Base-by-base conservation (phyloP, 768 basidiomycete species). In the Termitomyces sp. region DNA sequence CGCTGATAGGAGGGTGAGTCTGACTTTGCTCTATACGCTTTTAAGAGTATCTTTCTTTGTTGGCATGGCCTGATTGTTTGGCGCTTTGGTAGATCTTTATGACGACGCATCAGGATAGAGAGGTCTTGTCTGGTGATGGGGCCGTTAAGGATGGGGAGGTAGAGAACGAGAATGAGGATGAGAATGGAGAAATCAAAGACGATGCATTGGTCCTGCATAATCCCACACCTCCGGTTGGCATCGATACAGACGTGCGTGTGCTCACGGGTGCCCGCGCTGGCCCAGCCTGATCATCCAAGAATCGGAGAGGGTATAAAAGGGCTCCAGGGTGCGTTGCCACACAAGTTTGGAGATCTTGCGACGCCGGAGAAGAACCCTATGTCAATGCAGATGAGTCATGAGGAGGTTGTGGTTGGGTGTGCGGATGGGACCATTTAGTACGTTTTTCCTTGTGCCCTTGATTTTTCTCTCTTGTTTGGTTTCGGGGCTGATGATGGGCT, bases 281-380 rank as follows among this genome's bases (percentile, higher is more conserved):
- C 54, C 6, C 54, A 24, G 26, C 42, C 24, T 67, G 69, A 28
- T 6, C 53, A 40, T n/a, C 70, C 71, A 28, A 60, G 63, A 16
- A 60, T 66, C n/a, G 69, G 70, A 3, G 70, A 67, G 6, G 72
- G 71, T 4, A 73, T 82, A 13, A 83, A 81, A 63, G 90, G 89
- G 6, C 65, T 92, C 0, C 70, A 81, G 43, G 86, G 90, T 0
- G 63, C 73, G 18, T 67, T 90, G 13, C 91, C 90, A 2, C 65
- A 66, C 35, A 90, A 88, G 67, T 94, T 92, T 64, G 68, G 77
- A 20, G 92, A 92, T 2, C 77, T 96, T 44, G 88, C 91, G 32
- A 89, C 84, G 24, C 92, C 94, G 2, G 93, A 90, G 72, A 92
- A 94, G 81, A 94, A 95, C 64, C 94, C 93, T 8, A 94, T 94